Percentiles rank a stretch among this genome's conserved stretches.
Conservation (phyloP, 2,329 filamentous ascomycete species). For the Pyrenophora seminiperda region DNA sequence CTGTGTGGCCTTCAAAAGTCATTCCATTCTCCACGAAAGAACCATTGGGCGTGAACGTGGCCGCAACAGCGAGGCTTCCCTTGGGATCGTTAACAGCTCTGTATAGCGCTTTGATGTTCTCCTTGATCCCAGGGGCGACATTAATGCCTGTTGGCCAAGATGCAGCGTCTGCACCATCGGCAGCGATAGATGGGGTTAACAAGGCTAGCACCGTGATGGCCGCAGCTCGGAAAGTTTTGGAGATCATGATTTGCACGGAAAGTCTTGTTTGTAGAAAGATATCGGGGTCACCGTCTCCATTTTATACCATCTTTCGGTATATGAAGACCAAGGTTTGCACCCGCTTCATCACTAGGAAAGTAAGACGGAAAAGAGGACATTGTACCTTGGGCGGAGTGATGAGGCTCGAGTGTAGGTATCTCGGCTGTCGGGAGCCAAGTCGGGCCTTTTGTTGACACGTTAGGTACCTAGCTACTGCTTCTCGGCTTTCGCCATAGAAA, state of each 20-base stretch:
- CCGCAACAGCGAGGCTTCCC: neutral
- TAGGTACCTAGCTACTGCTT: no score
- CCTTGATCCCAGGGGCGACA: neutral
- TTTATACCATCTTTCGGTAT: neutral
- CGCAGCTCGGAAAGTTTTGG: neutral
- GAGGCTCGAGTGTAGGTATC: neutral
- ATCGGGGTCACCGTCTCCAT: neutral
- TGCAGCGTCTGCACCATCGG: neutral
- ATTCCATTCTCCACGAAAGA: neutral
- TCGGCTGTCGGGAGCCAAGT: neutral
- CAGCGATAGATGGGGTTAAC: neutral
- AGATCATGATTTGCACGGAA: neutral
- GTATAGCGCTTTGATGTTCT: neutral
- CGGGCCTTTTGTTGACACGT: neutral
- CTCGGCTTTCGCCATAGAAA: neutral
- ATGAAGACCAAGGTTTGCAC: neutral
- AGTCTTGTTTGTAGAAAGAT: neutral
- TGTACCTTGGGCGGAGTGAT: neutral
- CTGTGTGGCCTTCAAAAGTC: neutral
- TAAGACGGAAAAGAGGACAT: neutral
- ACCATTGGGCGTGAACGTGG: neutral
- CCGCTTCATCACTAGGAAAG: neutral
- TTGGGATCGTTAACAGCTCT: neutral
- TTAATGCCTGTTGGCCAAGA: neutral
- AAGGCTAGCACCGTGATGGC: neutral